A percentile compares a stretch with the other conserved stretches of the same genome.
These are phyloP conservation scores for Penicillium argentinense DNA, from an alignment of 495 filamentous ascomycete species.

Conservation along the genomic window DNA sequence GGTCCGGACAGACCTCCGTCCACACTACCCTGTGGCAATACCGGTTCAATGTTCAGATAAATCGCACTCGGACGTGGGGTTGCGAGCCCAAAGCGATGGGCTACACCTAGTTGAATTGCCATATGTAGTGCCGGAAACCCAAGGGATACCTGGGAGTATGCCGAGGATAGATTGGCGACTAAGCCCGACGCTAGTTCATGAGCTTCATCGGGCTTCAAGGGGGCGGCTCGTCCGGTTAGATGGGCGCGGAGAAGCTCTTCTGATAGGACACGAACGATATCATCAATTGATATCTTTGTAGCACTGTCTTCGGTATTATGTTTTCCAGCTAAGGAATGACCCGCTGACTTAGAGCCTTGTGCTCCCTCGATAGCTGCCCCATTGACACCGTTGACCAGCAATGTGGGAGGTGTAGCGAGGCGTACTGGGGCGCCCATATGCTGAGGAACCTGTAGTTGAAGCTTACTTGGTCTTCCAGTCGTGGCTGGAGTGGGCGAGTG, in stretches of 20 bases:
- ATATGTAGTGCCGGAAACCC: conserved; percentile 22
- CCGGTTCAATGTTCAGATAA: conserved; percentile 21
- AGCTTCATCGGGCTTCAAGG: conserved; percentile 35
- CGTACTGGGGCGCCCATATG: conserved; percentile 71
- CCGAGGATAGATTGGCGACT: conserved; percentile 28
- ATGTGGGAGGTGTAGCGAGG: conserved; percentile 71
- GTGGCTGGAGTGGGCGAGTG: conserved; percentile 31
- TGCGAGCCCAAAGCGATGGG: conserved; percentile 36
- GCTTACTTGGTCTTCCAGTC: conserved; percentile 43
- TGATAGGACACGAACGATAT: conserved; percentile 37
- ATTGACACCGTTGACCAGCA: conserved; percentile 67
- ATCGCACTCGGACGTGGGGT: conserved; percentile 23
- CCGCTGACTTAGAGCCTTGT: background rate
- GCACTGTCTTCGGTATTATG: background rate
- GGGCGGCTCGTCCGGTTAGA: conserved; percentile 25
- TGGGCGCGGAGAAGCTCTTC: conserved; percentile 32
- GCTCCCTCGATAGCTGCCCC: conserved; percentile 10
- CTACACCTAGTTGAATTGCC: conserved; percentile 41
- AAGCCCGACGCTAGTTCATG: conserved; percentile 32
- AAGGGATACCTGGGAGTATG: conserved; percentile 30
- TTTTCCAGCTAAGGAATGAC: conserved; percentile 4
- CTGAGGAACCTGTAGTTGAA: conserved; percentile 81
- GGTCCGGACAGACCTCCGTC: background rate
- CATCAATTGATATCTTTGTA: conserved; percentile 30
- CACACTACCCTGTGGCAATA: background rate